Base-by-base conservation (phyloP, 2,329 filamentous ascomycete genomes). In the Alternaria consortialis region DNA sequence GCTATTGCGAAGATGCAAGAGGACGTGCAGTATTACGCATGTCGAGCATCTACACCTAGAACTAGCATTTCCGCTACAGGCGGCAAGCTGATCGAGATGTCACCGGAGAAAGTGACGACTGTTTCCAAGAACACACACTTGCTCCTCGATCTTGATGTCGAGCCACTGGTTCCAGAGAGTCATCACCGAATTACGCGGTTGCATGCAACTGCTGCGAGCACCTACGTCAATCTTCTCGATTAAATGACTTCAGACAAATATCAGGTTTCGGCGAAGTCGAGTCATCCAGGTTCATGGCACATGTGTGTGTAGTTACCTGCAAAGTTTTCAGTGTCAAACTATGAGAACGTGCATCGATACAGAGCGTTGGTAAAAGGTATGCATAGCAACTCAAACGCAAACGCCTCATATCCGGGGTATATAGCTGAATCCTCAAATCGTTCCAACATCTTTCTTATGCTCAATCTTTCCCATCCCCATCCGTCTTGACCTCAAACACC, bases 401-500 rank as follows among this genome's bases (percentile, higher is more conserved):
- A 56, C 42, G 52, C 46, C 42, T 31, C 20, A 36, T 51, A 58
- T 56, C 53, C 40, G 56, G 64, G 65, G 59, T 67, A 64, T 66
- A 56, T 51, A 42, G 20, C 42, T 36, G 11, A 50, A 48, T 42
- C 13, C 37, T 32, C 27, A 31, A 34, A 46, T 27, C 40, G 7
- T 17, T 32, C 25, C 32, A 27, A 40, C 13, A 32, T 47, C 3
- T 58, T 6, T 20, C 37, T 36, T 11, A 34, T 15, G 9, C 32
- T 63, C 40, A 68, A n/a, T 62, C 65, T 13, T 51, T 63, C 44
- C 65, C 65, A 23, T 64, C 69, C 12, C 62, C 70, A 62, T 78
- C 76, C 60, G 69, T 70, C 37, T 62, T 69, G n/a, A 80, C 67
- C 69, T 81, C 80, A 74, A 86, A 86, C 57, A 88, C 64, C 55